phyloP scores from a whole-genome alignment of 1,284 basidiomycete genomes.

The Cyathus olla region DNA sequence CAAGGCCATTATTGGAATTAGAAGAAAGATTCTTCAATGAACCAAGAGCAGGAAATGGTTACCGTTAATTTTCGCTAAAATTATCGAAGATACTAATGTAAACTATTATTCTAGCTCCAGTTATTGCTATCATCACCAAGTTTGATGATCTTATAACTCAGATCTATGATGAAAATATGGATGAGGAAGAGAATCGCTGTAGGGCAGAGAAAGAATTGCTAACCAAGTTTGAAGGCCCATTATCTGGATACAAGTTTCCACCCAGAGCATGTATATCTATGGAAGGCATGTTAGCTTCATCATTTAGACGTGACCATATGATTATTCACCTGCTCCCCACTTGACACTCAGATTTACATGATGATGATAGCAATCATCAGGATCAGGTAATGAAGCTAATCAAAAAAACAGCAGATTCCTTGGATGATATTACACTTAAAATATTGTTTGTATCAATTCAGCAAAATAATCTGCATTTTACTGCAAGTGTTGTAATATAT shows the following conservation, averaged over 20 bases:
- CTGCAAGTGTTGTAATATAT: neutral
- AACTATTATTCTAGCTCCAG: neutral
- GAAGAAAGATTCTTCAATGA: neutral
- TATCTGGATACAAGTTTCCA: neutral
- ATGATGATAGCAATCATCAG: neutral
- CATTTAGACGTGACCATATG: too few relatives aligned
- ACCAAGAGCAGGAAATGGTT: neutral
- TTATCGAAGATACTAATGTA: neutral
- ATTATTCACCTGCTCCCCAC: too few relatives aligned
- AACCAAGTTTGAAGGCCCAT: neutral
- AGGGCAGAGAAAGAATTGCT: neutral
- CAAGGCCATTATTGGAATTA: neutral
- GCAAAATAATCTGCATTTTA: neutral
- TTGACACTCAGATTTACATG: neutral
- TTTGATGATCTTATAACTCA: neutral
- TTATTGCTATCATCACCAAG: slow-evolving; percentile 1
- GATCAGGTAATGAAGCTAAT: neutral
- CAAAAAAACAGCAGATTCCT: neutral
- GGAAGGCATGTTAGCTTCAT: neutral
- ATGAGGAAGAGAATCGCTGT: neutral
- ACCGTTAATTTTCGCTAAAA: too few relatives aligned
- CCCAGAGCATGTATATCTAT: neutral
- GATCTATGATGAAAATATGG: neutral
- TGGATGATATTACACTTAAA: neutral
- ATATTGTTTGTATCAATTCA: neutral